phyloP scores from a whole-genome alignment of 805 yeast species.

The Peterozyma toletana region DNA sequence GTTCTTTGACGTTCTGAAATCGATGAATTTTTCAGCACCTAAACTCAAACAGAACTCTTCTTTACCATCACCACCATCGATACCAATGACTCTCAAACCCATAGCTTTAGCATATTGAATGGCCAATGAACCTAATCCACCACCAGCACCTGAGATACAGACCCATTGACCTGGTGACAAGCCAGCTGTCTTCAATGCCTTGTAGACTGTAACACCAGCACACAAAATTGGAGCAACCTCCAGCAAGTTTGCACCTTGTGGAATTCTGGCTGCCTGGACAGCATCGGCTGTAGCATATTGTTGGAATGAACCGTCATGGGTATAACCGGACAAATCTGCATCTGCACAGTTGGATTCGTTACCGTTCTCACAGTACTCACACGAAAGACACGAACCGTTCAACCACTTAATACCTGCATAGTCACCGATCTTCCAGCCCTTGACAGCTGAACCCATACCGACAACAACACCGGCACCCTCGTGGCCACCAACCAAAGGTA shows the following conservation, averaged over 20 bases:
- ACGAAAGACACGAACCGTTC: conserved; percentile 53
- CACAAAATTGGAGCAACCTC: conserved; percentile 50
- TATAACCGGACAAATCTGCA: conserved; percentile 35
- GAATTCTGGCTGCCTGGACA: conserved; percentile 33
- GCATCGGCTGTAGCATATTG: conserved; percentile 41
- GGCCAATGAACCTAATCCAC: conserved; percentile 74
- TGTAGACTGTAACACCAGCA: conserved; percentile 65
- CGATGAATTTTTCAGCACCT: conserved; percentile 61
- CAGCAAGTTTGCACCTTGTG: conserved; percentile 32
- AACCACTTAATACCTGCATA: conserved; percentile 60
- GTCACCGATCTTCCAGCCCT: conserved; percentile 51
- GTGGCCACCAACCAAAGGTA: conserved; percentile 61
- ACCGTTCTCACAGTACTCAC: conserved; percentile 49
- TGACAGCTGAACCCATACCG: conserved; percentile 48
- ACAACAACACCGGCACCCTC: conserved; percentile 66
- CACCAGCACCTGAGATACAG: conserved; percentile 73
- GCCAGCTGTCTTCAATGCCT: conserved; percentile 53
- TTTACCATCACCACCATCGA: conserved; percentile 72
- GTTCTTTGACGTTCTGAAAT: conserved; percentile 38
- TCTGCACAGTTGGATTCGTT: conserved; percentile 45
- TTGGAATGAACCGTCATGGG: conserved; percentile 40
- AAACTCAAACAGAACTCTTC: conserved; percentile 40
- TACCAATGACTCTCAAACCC: conserved; percentile 66
- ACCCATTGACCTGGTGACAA: conserved; percentile 60
- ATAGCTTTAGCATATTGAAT: conserved; percentile 70